Conservation (phyloP, 345 rosid genomes). For the Eucalyptus rudis region DNA sequence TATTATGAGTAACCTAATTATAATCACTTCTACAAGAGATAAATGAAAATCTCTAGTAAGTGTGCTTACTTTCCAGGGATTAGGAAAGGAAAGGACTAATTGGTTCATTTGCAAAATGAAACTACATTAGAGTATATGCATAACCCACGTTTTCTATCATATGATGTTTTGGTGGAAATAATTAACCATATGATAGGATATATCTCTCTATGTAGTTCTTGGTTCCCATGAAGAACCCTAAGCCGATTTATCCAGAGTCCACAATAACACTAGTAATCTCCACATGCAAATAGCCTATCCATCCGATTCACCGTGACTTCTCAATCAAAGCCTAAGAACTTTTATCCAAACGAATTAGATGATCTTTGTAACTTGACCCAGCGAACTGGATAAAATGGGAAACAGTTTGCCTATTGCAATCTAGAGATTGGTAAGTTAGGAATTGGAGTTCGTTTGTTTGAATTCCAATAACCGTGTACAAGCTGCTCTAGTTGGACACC, state of each 20-base stretch:
- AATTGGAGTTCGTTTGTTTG: neutral
- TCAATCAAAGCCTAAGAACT: neutral
- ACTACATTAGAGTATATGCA: neutral
- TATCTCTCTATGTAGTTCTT: neutral
- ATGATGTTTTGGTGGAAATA: neutral
- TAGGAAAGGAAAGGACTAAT: neutral
- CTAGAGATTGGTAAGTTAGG: neutral
- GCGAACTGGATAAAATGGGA: neutral
- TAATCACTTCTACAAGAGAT: neutral
- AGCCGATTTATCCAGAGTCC: neutral
- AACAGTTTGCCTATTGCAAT: neutral
- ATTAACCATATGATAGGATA: neutral
- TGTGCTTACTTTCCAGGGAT: neutral
- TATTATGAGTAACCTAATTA: neutral
- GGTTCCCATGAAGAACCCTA: neutral
- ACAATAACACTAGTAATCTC: neutral
- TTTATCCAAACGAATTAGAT: neutral
- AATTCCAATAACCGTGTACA: neutral
- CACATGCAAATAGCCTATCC: neutral
- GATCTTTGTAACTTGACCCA: neutral
- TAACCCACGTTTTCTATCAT: neutral
- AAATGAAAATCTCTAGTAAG: neutral
- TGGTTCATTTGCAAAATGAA: neutral
- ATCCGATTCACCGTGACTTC: neutral
- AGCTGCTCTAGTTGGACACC: neutral